These are phyloP conservation scores for Salix viminalis DNA, from an alignment of 345 rosid genomes.

Conservation along the genomic window DNA sequence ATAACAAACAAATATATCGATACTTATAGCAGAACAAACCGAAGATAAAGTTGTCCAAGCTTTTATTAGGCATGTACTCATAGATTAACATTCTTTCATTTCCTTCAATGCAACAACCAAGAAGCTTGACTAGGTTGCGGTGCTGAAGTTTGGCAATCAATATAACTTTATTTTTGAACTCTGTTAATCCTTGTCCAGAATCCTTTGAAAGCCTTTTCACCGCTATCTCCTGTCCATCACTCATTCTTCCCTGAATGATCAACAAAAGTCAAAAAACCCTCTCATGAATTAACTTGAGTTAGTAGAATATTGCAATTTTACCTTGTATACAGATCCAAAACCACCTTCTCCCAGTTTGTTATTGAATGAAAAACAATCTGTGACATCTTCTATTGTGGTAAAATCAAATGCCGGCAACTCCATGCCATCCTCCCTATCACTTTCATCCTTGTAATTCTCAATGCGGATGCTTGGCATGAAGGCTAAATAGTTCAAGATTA, in stretches of 20 bases:
- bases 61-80: conserved; percentile 32
- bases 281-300: not conserved
- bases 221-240: conserved; percentile 42
- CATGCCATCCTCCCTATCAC: not conserved
- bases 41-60: conserved; percentile 36
- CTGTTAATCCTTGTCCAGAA: conserved; percentile 44
- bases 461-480: not conserved
- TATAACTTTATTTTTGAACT: conserved; percentile 46
- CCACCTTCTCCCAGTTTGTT: conserved; percentile 12
- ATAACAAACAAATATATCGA: not conserved
- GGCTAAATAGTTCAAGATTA: conserved; percentile 10
- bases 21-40: conserved; percentile 8
- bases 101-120: conserved; percentile 30
- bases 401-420: conserved; percentile 1
- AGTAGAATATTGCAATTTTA: not conserved
- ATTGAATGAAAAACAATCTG: not conserved
- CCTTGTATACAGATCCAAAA: conserved; percentile 10
- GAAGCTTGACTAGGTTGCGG: conserved; percentile 45
- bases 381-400: not conserved
- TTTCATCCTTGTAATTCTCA: not conserved
- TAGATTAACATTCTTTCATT: conserved; percentile 26
- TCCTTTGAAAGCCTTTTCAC: conserved; percentile 43
- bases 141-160: conserved; percentile 47
- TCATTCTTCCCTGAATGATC: conserved; percentile 30
- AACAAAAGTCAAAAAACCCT: not conserved